phyloP scores from a whole-genome alignment of 129 eudicot species.

The Tagetes patula region DNA sequence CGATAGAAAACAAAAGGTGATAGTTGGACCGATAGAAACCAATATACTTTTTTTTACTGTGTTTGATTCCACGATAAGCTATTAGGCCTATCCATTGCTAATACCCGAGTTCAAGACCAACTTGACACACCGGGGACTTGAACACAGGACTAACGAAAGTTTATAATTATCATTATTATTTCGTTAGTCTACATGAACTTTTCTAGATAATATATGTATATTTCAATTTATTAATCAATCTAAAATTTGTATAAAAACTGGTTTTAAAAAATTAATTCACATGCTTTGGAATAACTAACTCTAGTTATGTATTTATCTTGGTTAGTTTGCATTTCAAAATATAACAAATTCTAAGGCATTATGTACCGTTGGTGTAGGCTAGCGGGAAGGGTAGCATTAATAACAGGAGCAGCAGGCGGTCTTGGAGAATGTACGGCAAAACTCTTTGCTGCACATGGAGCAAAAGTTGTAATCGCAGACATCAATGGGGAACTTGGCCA shows the following conservation, averaged over 20 bases:
- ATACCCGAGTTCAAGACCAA: too few species aligned
- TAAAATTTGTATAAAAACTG: too few species aligned
- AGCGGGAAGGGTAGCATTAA: conserved; percentile 50
- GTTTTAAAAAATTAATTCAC: neutral
- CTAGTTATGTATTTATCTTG: too few species aligned
- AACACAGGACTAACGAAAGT: too few species aligned
- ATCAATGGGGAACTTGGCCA: conserved; percentile 52
- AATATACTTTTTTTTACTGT: too few species aligned
- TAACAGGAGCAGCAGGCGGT: conserved; percentile 55
- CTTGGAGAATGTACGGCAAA: conserved; percentile 48
- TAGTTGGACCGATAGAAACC: too few species aligned
- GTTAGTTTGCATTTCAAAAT: neutral
- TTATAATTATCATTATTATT: too few species aligned
- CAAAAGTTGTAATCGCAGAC: conserved; percentile 53
- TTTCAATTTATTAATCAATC: neutral
- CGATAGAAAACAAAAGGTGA: too few species aligned
- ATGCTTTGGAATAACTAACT: neutral
- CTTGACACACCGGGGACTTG: too few species aligned
- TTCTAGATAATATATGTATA: neutral
- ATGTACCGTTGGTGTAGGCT: conserved; percentile 19
- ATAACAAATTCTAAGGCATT: neutral
- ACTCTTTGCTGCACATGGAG: conserved; percentile 49
- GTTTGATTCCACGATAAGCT: too few species aligned
- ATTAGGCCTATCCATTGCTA: too few species aligned
- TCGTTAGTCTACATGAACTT: too few species aligned